Evolutionary conservation across 441 rosid genomes (phyloP), one percentile per base, ranked within the genome.

Genomic region (Euphorbia schlechtendalii): DNA sequence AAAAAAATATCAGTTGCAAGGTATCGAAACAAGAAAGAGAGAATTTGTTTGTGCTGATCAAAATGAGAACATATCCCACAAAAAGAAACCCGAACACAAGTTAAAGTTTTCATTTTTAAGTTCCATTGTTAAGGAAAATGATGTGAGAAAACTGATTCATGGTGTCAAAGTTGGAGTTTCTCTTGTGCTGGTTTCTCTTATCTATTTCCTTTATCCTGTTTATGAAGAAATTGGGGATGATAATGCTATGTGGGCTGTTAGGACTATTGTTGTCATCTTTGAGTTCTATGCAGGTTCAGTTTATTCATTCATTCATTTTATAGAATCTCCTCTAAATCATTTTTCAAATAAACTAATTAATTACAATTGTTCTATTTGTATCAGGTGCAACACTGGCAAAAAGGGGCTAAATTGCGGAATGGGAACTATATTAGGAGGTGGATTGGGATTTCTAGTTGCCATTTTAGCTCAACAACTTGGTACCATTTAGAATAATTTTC

Each of bases 221-320:
- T 87, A 83, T 48, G 12, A 71, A 1, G 70, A 77, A 71, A 80
- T 82, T 12, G 87, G 86, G 41, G 89, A 84, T 6, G 65, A 67
- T 59, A 85, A 82, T 65, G 95, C 91, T 59, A 81, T 85, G 84
- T 85, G 95, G 91, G 95, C 91, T 25, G 77, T 84, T 48, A 85
- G 85, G 89, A 85, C 91, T 0, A 87, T 87, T 9, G 89, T 87
- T 18, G 89, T 87, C 67, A 49, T 81, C 64, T 87, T 83, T 56
- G 91, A 87, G 79, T 81, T 74, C 77, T 75, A 55, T 43, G 91
- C 89, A 74, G 95, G 95, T 85, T n/a, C n/a, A n/a, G n/a, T n/a
- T n/a, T n/a, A n/a, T n/a, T n/a, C n/a, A n/a, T n/a, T n/a, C n/a
- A n/a, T n/a, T n/a, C n/a, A n/a, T n/a, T n/a, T n/a, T n/a, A n/a